A percentile compares a stretch with the other conserved stretches of the same genome.
These are phyloP conservation scores for Populus trichocarpa DNA, from an alignment of 441 rosid species.

Conservation along the genomic window DNA sequence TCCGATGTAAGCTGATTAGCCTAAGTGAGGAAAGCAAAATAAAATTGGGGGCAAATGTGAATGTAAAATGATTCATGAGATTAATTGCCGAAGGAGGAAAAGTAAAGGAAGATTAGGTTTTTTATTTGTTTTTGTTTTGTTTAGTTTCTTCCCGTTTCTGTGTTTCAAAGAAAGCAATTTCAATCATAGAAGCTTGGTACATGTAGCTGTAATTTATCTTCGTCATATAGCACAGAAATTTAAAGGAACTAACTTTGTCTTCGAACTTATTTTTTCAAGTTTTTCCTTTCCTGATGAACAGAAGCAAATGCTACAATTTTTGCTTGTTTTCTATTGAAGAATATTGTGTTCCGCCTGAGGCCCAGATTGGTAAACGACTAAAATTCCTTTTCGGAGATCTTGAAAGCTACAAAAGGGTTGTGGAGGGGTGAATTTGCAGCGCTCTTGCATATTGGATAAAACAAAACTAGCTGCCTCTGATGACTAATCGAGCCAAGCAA, in stretches of 20 bases:
- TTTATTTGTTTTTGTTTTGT: constrained; percentile 32
- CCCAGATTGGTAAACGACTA: too few species aligned
- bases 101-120: constrained; percentile 19
- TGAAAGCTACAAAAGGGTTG: background rate
- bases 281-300: background rate
- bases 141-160: constrained; percentile 21
- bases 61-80: constrained; percentile 21
- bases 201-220: constrained; percentile 38
- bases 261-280: too few species aligned
- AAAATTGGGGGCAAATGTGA: constrained; percentile 31
- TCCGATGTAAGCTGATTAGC: constrained; percentile 31
- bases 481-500: background rate
- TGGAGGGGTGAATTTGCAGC: background rate
- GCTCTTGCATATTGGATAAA: background rate
- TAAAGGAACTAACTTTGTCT: constrained; percentile 15
- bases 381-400: background rate
- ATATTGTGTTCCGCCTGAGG: background rate
- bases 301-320: background rate
- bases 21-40: constrained; percentile 37
- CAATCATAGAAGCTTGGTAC: constrained; percentile 46
- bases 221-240: constrained; percentile 40
- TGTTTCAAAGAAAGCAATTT: constrained; percentile 41
- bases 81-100: constrained; percentile 35
- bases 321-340: too few species aligned
- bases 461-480: background rate